Evolutionary conservation across 2,329 filamentous ascomycete species (phyloP).

Genomic region (Colletotrichum paranaense): DNA sequence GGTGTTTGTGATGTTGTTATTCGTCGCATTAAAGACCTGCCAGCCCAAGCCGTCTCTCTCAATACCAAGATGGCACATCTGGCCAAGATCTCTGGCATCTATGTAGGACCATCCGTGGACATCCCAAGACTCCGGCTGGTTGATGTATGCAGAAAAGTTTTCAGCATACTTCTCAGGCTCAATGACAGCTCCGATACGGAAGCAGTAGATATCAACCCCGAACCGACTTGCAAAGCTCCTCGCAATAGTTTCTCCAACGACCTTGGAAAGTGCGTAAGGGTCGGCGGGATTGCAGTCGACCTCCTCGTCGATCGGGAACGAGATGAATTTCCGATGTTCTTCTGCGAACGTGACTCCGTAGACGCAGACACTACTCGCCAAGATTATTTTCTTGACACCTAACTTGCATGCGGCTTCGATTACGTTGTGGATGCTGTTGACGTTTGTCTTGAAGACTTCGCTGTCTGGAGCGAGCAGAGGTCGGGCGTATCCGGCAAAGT

Average conservation of each 20-base stretch:
- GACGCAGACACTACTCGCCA: conserved; percentile 68
- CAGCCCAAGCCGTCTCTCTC: conserved; percentile 67
- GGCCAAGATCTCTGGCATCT: conserved; percentile 70
- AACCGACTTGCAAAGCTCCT: conserved; percentile 67
- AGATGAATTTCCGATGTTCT: conserved; percentile 65
- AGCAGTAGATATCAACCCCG: conserved; percentile 67
- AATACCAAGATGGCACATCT: conserved; percentile 68
- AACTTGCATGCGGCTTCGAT: conserved; percentile 72
- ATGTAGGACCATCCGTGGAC: conserved; percentile 73
- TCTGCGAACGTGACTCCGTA: conserved; percentile 73
- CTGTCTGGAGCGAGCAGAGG: conserved; percentile 72
- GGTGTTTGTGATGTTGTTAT: conserved; percentile 68
- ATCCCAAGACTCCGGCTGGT: conserved; percentile 61
- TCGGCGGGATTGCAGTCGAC: conserved; percentile 71
- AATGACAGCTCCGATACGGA: conserved; percentile 71
- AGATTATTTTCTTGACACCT: conserved; percentile 70
- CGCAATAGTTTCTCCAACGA: conserved; percentile 68
- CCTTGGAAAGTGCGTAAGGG: conserved; percentile 69
- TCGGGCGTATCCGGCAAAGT: conserved; percentile 69
- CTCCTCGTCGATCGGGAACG: conserved; percentile 69
- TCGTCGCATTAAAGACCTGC: conserved; percentile 73
- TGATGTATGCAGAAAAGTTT: conserved; percentile 63
- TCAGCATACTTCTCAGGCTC: conserved; percentile 69
- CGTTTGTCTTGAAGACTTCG: conserved; percentile 67
- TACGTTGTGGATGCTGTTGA: conserved; percentile 68